Percentiles rank a stretch among this genome's conserved stretches.
Conservation (phyloP, 1,284 basidiomycete genomes). For the Puccinia brachypodii region DNA sequence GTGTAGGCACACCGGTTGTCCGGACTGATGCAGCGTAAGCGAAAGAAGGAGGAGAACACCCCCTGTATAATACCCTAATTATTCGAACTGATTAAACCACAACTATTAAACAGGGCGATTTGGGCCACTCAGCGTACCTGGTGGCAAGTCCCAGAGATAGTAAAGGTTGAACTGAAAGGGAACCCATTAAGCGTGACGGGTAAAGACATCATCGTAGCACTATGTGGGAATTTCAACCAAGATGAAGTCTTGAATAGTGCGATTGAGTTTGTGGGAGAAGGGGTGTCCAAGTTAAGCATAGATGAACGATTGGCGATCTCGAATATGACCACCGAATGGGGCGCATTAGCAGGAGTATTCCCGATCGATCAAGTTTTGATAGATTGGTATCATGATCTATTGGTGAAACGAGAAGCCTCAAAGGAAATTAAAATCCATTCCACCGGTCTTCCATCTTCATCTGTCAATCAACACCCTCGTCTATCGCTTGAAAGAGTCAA, state of each 20-base stretch:
- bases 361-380: conserved; percentile 81
- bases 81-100: not conserved
- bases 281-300: conserved; percentile 74
- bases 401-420: conserved; percentile 75
- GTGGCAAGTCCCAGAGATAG: conserved; percentile 98
- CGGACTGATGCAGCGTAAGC: conserved; percentile 56
- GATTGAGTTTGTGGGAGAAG: conserved; percentile 94
- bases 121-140: conserved; percentile 99
- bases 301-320: conserved; percentile 94
- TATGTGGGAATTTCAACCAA: conserved; percentile 93
- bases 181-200: conserved; percentile 84
- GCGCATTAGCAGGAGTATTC: conserved; percentile 91
- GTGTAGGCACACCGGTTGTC: conserved; percentile 88
- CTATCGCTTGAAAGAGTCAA: conserved; percentile 76
- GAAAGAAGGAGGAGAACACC: conserved; percentile 25
- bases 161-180: conserved; percentile 89
- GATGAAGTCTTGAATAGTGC: conserved; percentile 98
- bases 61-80: conserved; percentile 65
- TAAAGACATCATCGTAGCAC: conserved; percentile 96
- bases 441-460: conserved; percentile 71
- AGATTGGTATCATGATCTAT: conserved; percentile 80
- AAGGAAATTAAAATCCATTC: conserved; percentile 66
- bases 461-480: conserved; percentile 92
- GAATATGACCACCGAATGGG: conserved; percentile 99
- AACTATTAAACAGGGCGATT: conserved; percentile 67